phyloP scores from a whole-genome alignment of 1,284 basidiomycete species.

The Cutaneotrichosporon daszewskae region DNA sequence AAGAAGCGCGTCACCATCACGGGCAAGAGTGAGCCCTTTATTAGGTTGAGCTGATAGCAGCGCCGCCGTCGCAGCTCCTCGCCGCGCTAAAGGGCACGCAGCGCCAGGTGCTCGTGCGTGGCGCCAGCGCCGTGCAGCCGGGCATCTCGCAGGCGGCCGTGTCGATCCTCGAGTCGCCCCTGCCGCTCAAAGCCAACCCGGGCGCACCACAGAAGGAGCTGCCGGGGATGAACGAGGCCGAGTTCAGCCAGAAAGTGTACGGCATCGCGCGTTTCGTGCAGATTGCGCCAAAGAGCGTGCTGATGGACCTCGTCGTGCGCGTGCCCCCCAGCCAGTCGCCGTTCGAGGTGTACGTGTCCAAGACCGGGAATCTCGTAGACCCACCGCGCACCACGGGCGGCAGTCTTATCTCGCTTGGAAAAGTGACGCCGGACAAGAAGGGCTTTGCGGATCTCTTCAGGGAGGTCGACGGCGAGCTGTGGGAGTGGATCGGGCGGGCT shows the following conservation, averaged over 20 bases:
- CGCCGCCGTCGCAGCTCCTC: slow-evolving; percentile 46
- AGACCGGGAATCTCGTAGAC: slow-evolving; percentile 43
- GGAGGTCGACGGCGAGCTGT: slow-evolving; percentile 46
- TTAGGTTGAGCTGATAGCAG: slow-evolving; percentile 22
- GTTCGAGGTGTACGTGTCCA: slow-evolving; percentile 38
- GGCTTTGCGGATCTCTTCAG: slow-evolving; percentile 49
- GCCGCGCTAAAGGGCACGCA: slow-evolving; percentile 45
- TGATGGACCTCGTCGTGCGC: slow-evolving; percentile 47
- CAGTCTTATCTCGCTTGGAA: slow-evolving; percentile 31
- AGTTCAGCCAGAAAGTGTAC: slow-evolving; percentile 46
- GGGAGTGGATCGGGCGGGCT: slow-evolving; percentile 48
- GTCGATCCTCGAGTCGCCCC: slow-evolving; percentile 47
- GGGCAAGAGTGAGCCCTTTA: slow-evolving; percentile 36
- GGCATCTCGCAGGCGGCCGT: slow-evolving; percentile 39
- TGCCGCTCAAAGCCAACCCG: slow-evolving; percentile 24
- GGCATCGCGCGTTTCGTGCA: slow-evolving; percentile 49
- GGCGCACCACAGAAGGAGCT: slow-evolving; percentile 20
- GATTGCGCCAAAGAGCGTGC: slow-evolving; percentile 40
- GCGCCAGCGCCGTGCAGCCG: slow-evolving; percentile 31
- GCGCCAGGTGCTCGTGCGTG: slow-evolving; percentile 49
- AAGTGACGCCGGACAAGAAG: slow-evolving; percentile 39
- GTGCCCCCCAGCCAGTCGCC: slow-evolving; percentile 26
- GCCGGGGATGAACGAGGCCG: slow-evolving; percentile 39
- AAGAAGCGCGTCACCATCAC: slow-evolving; percentile 46
- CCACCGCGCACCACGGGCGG: slow-evolving; percentile 44